A percentile compares a stretch with the other conserved stretches of the same genome.
phyloP scores from a whole-genome alignment of 305 asterid genomes.

The Fraxinus platypoda region DNA sequence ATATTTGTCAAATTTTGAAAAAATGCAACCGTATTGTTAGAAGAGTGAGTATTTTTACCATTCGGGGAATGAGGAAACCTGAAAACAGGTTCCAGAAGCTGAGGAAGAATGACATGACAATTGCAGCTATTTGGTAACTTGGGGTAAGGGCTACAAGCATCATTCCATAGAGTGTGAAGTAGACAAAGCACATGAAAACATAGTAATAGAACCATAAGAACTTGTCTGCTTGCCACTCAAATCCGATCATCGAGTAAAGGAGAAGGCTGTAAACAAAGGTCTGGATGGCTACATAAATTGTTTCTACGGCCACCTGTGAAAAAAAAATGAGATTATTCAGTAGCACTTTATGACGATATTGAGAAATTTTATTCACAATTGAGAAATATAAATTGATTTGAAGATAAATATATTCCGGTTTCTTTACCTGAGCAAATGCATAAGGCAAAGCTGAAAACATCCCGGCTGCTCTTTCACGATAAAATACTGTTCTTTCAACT shows the following conservation, averaged over 20 bases:
- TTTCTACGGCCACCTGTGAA: slow-evolving; percentile 47
- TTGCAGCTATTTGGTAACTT: slow-evolving; percentile 51
- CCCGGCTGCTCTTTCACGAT: slow-evolving; percentile 53
- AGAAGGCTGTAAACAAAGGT: slow-evolving; percentile 48
- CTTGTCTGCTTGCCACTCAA: slow-evolving; percentile 38
- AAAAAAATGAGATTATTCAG: background rate
- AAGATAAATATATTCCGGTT: background rate
- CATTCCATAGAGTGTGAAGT: slow-evolving; percentile 53
- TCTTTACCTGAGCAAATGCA: slow-evolving; percentile 49
- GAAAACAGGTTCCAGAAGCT: slow-evolving; percentile 56
- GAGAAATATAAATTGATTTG: background rate
- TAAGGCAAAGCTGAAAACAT: slow-evolving; percentile 53
- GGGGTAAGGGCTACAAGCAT: slow-evolving; percentile 58
- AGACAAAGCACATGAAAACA: slow-evolving; percentile 52
- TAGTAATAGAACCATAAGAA: slow-evolving; percentile 55
- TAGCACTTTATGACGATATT: background rate
- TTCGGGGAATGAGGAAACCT: slow-evolving; percentile 49
- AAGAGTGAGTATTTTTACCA: slow-evolving; percentile 28
- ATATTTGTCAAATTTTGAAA: background rate
- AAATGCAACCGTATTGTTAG: background rate
- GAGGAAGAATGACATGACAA: slow-evolving; percentile 50
- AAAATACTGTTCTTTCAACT: slow-evolving; percentile 48
- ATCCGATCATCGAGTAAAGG: slow-evolving; percentile 54
- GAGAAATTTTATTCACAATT: background rate
- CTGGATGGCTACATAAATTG: slow-evolving; percentile 40